A percentile compares a stretch with the other conserved stretches of the same genome.
Evolutionary conservation across 768 basidiomycete genomes (phyloP).

Genomic region (Amanita rubescens): DNA sequence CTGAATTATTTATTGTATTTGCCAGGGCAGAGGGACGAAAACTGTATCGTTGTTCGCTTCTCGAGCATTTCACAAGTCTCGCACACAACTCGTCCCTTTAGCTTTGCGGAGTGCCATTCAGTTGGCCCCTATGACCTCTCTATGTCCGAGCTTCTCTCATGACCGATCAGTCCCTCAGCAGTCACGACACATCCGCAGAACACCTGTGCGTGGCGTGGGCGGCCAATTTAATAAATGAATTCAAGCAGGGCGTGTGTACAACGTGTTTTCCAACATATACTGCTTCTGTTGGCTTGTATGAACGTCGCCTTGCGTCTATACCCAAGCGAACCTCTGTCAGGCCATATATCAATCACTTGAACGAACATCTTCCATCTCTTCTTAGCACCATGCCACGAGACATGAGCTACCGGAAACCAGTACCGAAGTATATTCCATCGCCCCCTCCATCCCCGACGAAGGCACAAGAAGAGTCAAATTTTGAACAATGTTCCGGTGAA

Average conservation of each 20-base stretch:
- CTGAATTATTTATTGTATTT: no score
- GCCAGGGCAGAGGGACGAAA: no score
- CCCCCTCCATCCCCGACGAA: slow-evolving; percentile 40
- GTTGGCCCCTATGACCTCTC: no score
- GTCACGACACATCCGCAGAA: background rate
- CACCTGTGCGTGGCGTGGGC: background rate
- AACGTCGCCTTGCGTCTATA: no score
- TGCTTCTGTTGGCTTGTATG: background rate
- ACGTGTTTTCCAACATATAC: slow-evolving; percentile 4
- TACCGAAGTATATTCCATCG: slow-evolving; percentile 59
- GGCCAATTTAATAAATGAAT: background rate
- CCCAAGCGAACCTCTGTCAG: no score
- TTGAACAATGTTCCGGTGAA: background rate
- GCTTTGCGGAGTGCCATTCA: no score
- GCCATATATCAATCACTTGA: slow-evolving; percentile 1
- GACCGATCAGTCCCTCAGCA: background rate
- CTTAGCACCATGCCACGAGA: slow-evolving; percentile 25
- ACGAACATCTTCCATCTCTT: background rate
- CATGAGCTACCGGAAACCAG: slow-evolving; percentile 68
- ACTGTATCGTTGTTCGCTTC: no score
- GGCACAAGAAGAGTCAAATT: background rate
- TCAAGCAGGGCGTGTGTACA: background rate
- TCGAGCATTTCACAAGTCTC: no score
- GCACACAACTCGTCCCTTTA: no score
- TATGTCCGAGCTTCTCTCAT: background rate